phyloP scores from a whole-genome alignment of 148 eudicot genomes.

The Rhododendron williamsianum region DNA sequence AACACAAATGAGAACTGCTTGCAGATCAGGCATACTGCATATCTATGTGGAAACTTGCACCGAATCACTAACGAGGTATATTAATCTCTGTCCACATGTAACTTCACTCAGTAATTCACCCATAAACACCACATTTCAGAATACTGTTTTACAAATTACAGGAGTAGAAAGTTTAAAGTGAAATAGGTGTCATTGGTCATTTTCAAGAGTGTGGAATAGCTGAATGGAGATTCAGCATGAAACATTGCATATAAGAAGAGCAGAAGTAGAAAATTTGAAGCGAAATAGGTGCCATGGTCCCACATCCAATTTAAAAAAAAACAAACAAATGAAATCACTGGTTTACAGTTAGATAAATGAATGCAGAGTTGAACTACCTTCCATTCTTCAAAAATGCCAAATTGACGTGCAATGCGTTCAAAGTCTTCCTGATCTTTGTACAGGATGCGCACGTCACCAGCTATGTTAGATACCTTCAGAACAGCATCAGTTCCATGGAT shows the following conservation, averaged over 20 bases:
- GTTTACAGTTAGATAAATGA: neutral
- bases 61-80: too few species aligned
- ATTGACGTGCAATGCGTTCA: slow-evolving; percentile 70
- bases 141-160: neutral
- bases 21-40: neutral
- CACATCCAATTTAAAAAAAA: neutral
- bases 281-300: neutral
- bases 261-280: too few species aligned
- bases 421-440: slow-evolving; percentile 68
- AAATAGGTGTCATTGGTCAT: neutral
- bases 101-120: neutral
- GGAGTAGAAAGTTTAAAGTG: neutral
- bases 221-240: neutral
- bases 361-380: slow-evolving; percentile 46
- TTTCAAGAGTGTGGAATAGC: neutral
- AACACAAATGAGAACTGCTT: neutral
- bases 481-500: slow-evolving; percentile 48
- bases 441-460: slow-evolving; percentile 71
- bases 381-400: slow-evolving; percentile 98
- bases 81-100: neutral
- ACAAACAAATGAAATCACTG: neutral
- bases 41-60: too few species aligned
- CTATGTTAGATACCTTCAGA: slow-evolving; percentile 53
- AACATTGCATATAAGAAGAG: neutral
- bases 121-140: neutral